These are phyloP conservation scores for Wallacemonas rigidus DNA, from an alignment of 208 protist genomes.

Conservation along the genomic window DNA sequence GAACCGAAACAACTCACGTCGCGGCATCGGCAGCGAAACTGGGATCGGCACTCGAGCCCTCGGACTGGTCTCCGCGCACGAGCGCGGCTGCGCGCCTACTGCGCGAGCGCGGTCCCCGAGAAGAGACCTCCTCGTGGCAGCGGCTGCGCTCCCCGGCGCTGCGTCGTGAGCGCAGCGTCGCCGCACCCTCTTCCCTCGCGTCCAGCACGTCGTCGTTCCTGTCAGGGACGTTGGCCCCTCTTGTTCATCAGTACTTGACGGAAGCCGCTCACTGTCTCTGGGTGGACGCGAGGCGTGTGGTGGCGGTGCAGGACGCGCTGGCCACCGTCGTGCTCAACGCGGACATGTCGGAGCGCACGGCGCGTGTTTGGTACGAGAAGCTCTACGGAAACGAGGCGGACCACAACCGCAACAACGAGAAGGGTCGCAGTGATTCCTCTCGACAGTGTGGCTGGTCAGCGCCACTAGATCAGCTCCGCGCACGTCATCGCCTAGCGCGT, in stretches of 20 bases:
- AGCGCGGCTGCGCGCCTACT: neutral
- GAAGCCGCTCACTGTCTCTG: neutral
- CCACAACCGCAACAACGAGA: neutral
- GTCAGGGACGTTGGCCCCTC: neutral
- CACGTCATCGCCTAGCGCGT: slow-evolving; percentile 2
- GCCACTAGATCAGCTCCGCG: neutral
- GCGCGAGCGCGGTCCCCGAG: neutral
- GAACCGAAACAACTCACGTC: no score
- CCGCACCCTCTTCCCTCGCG: neutral
- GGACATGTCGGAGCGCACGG: neutral
- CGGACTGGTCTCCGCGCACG: neutral
- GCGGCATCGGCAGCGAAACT: neutral
- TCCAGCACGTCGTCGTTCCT: neutral
- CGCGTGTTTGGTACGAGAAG: neutral
- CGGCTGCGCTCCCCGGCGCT: neutral
- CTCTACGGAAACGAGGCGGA: neutral
- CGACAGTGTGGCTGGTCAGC: neutral
- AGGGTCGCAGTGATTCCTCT: neutral
- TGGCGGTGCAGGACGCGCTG: slow-evolving; percentile 4
- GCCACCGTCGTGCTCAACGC: slow-evolving; percentile 2
- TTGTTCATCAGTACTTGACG: slow-evolving; percentile 9
- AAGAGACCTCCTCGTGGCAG: slow-evolving; percentile 12
- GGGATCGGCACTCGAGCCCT: neutral
- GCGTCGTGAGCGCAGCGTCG: no score
- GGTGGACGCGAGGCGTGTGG: neutral